These are phyloP conservation scores for Xylaria sp. DNA, from an alignment of 2,329 filamentous ascomycete genomes.

Conservation along the genomic window DNA sequence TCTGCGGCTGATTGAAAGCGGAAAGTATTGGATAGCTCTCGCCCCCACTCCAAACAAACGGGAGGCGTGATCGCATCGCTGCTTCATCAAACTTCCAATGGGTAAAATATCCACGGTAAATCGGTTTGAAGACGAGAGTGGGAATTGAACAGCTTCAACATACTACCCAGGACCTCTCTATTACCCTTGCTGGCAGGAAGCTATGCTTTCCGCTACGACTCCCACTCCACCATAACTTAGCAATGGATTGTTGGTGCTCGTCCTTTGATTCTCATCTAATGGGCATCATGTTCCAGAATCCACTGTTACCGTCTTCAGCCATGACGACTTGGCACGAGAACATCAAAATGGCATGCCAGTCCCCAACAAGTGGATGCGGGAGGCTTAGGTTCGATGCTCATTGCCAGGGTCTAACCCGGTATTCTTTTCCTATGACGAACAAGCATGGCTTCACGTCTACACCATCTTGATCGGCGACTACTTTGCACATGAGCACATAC, in stretches of 20 bases:
- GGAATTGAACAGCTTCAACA: slow-evolving; percentile 1
- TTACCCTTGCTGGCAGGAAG: neutral
- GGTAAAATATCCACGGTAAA: neutral
- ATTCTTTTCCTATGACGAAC: neutral
- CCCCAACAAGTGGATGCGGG: neutral
- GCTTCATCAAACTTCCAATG: slow-evolving; percentile 1
- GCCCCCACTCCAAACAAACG: slow-evolving; percentile 15
- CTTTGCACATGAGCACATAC: neutral
- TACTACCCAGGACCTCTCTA: neutral
- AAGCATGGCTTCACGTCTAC: slow-evolving; percentile 1
- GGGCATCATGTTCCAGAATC: neutral
- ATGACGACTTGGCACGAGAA: slow-evolving; percentile 4
- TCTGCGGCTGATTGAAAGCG: slow-evolving; percentile 17
- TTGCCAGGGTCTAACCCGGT: neutral
- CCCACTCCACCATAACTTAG: neutral
- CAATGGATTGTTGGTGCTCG: neutral
- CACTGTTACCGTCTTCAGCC: slow-evolving; percentile 1
- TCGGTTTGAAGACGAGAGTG: neutral
- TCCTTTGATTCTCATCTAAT: neutral
- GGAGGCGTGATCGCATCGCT: neutral
- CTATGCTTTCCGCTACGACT: neutral
- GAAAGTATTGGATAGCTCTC: slow-evolving; percentile 1
- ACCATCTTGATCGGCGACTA: neutral
- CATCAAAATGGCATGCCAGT: neutral
- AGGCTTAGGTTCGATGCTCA: neutral